Base-by-base conservation (phyloP, 1,139 yeast genomes). In the Kurtzmaniella quercitrusa region DNA sequence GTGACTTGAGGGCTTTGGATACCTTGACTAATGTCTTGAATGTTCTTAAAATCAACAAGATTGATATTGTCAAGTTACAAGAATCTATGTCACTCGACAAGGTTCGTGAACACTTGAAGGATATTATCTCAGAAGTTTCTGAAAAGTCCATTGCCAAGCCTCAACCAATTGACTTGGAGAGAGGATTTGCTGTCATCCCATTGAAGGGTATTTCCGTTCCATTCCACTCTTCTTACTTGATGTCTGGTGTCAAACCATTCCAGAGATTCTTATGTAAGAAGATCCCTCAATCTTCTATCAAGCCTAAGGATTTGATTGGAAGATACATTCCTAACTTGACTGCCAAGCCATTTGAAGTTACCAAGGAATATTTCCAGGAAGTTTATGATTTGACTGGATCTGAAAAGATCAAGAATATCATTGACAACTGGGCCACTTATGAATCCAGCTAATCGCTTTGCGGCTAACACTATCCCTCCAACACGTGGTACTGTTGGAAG, bases 201-300 rank as follows among this genome's bases (percentile, higher is more conserved):
- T 81, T 93, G 66, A 91, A 87, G 78, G 98, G 98, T 57, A 93
- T 93, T 56, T 89, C 96, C 23, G 99, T 93, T 61, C 99, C 99
- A 50, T 93, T 93, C 97, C 98, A 94, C 72, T 90, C 97, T 38
- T 85, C 96, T 31, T 93, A 94, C 75, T 79, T 93, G 74, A 86
- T 93, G 79, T 87, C 94, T 50, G 99, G 99, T 70, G 99, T 93
- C 51, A 91, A 90, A 71, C 98, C 98, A 58, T 93, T 93, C 90
- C 91, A 93, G 77, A 86, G 93, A 73, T 94, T 93, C 82, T 79
- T 93, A 73, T 83, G 85, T 65, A 93, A 90, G 85, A 93, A 93
- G 81, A 87, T 93, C 61, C 87, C 96, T 53, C 88, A 86, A 74
- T 87, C 89, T 54, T 95, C 96, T 43, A 94, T 93, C 55, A 91